Base-by-base conservation (phyloP, 768 basidiomycete species). In the Krasilnikovozyma curviuscula region DNA sequence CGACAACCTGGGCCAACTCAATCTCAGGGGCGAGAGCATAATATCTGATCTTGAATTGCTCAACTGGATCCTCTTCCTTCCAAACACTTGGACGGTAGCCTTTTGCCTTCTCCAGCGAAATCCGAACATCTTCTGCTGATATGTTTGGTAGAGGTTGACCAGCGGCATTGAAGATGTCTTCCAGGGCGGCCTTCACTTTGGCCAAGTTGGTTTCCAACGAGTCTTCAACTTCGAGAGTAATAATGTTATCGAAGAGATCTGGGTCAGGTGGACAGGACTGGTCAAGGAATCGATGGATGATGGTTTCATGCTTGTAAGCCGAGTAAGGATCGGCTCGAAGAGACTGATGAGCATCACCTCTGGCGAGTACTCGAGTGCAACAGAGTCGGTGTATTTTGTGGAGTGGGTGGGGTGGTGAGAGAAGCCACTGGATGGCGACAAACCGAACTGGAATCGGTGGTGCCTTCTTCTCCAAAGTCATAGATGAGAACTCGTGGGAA, bases 271-370 rank as follows among this genome's bases (percentile, higher is more conserved):
- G 51, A 3, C 56, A 57, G 46, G 62, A 61, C 41, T 61, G 53
- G 23, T 65, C 67, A 45, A 97, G 65, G 67, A 98, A 97, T 64
- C 68, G 70, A 76, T 78, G 77, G n/a, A 97, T 63, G 18, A 89
- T 73, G 5, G 73, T 69, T 63, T 93, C 88, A 63, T 97, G 83
- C 24, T 64, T 57, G 46, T 71, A 72, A 16, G 65, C 60, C 14
- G 60, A 61, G 53, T 78, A 75, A 0, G 53, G 39, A 39, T 64
- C 59, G 0, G 78, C 76, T 31, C 71, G 75, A 0, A 98, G 73
- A 0, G 74, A 73, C 61, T 95, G 71, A 67, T 98, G 93, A 53
- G 80, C 82, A 4, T 75, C 72, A 0, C 91, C 93, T 5, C 93
- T 79, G 14, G 55, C 50, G 5, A 72, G 57, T 46, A 98, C 71